Conservation (phyloP, 2,329 filamentous ascomycete genomes). For the Fusarium falciforme region DNA sequence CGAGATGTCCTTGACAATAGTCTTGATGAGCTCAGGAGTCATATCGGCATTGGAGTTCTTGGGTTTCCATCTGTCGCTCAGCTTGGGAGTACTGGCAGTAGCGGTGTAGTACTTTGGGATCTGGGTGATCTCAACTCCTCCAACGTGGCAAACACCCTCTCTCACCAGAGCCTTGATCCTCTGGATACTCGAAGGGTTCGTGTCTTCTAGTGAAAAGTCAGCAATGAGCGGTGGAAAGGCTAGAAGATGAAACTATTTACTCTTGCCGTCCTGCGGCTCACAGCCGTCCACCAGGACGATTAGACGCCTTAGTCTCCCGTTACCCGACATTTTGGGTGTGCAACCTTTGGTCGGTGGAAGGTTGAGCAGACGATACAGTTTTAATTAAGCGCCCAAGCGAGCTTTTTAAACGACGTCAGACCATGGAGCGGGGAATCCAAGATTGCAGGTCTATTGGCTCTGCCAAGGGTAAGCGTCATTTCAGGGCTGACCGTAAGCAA, state of each 20-base stretch:
- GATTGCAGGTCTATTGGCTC: background rate
- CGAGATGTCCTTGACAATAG: constrained; percentile 34
- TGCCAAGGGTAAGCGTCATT: background rate
- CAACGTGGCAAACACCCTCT: constrained; percentile 22
- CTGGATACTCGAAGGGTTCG: constrained; percentile 35
- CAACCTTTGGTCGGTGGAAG: background rate
- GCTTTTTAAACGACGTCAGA: background rate
- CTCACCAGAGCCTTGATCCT: constrained; percentile 31
- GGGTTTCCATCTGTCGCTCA: constrained; percentile 28
- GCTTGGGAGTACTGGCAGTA: constrained; percentile 8
- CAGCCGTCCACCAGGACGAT: constrained; percentile 38
- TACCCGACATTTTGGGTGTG: constrained; percentile 31
- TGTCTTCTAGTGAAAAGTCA: constrained; percentile 25
- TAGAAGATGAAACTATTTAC: constrained; percentile 8
- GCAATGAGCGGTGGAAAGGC: background rate
- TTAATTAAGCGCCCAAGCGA: background rate
- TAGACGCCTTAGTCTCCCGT: constrained; percentile 25
- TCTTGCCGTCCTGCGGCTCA: constrained; percentile 25
- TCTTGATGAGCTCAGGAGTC: constrained; percentile 30
- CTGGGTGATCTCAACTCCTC: constrained; percentile 16
- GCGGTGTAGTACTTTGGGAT: constrained; percentile 34
- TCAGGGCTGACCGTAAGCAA: background rate
- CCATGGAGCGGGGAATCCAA: background rate
- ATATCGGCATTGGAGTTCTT: constrained; percentile 23
- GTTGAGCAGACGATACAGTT: background rate